Conservation (phyloP, 352 stramenopile species). For the Phytophthora kernoviae region DNA sequence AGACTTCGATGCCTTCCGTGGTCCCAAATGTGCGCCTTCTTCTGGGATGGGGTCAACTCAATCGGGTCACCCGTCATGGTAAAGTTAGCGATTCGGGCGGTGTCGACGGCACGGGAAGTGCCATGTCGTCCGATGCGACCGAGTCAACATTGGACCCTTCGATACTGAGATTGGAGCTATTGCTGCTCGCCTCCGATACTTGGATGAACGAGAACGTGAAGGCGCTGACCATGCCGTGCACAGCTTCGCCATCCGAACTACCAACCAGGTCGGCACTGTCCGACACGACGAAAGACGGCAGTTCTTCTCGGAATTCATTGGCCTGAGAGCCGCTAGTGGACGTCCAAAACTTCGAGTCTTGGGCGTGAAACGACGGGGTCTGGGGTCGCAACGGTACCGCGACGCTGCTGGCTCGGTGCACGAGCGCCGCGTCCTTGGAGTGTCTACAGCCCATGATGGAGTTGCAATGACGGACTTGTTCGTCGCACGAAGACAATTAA, state of each 20-base stretch:
- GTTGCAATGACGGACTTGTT: slow-evolving; percentile 7
- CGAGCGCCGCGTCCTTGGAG: slow-evolving; percentile 48
- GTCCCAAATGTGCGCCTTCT: slow-evolving; percentile 19
- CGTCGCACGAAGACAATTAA: not conserved
- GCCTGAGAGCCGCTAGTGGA: slow-evolving; percentile 25
- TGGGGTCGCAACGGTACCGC: slow-evolving; percentile 29
- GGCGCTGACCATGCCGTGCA: slow-evolving; percentile 57
- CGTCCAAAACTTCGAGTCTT: slow-evolving; percentile 18
- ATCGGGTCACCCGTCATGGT: slow-evolving; percentile 23
- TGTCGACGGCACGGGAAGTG: not conserved
- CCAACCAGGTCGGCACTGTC: slow-evolving; percentile 45
- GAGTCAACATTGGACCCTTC: slow-evolving; percentile 11
- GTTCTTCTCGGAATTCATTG: slow-evolving; percentile 40
- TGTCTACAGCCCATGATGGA: slow-evolving; percentile 64
- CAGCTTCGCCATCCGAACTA: slow-evolving; percentile 62
- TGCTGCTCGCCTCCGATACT: slow-evolving; percentile 46
- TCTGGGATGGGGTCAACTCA: slow-evolving; percentile 41
- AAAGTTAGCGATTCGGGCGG: slow-evolving; percentile 26
- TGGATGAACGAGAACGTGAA: slow-evolving; percentile 83
- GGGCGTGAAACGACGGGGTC: slow-evolving; percentile 37
- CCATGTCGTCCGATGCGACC: slow-evolving; percentile 5
- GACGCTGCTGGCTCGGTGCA: slow-evolving; percentile 12
- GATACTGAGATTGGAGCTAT: slow-evolving; percentile 22
- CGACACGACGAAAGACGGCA: slow-evolving; percentile 55
- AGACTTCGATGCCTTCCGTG: slow-evolving; percentile 9